phyloP scores from a whole-genome alignment of 2,329 filamentous ascomycete genomes.

The Colletotrichum gloeosporioides region DNA sequence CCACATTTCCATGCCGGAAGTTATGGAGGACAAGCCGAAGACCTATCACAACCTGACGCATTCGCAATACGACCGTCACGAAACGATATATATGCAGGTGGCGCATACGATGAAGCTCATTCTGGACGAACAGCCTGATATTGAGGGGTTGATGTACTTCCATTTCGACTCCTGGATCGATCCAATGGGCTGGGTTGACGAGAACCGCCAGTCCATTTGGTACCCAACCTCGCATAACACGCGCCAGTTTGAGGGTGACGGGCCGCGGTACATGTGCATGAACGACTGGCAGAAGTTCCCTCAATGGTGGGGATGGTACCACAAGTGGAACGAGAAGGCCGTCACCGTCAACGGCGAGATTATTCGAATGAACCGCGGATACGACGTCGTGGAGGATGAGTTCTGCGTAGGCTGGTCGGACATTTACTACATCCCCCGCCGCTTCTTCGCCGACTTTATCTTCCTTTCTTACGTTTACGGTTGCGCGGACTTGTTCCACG shows the following conservation, averaged over 20 bases:
- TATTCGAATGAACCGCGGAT: neutral
- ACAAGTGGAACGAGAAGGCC: constrained; percentile 16
- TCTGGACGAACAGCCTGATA: constrained; percentile 29
- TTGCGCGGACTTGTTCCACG: constrained; percentile 30
- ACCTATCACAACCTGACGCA: constrained; percentile 29
- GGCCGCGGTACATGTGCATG: constrained; percentile 27
- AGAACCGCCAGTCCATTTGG: constrained; percentile 31
- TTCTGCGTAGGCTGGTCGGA: constrained; percentile 37
- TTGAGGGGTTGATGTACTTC: constrained; percentile 33
- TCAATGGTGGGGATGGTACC: constrained; percentile 25
- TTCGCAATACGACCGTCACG: constrained; percentile 26
- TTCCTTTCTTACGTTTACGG: constrained; percentile 29
- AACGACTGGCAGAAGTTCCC: constrained; percentile 22
- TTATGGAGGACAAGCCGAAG: constrained; percentile 15
- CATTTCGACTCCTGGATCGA: constrained; percentile 39
- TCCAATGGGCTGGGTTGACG: constrained; percentile 29
- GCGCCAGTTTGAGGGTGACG: constrained; percentile 10
- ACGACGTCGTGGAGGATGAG: constrained; percentile 21
- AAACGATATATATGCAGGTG: constrained; percentile 27
- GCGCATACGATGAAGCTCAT: constrained; percentile 33
- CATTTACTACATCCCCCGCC: constrained; percentile 37
- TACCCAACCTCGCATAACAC: constrained; percentile 25
- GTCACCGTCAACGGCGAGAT: constrained; percentile 20
- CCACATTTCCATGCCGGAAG: constrained; percentile 30
- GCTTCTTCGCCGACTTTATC: constrained; percentile 35